These are phyloP conservation scores for Aspergillus alliaceus DNA, from an alignment of 2,329 filamentous ascomycete species.

Conservation along the genomic window DNA sequence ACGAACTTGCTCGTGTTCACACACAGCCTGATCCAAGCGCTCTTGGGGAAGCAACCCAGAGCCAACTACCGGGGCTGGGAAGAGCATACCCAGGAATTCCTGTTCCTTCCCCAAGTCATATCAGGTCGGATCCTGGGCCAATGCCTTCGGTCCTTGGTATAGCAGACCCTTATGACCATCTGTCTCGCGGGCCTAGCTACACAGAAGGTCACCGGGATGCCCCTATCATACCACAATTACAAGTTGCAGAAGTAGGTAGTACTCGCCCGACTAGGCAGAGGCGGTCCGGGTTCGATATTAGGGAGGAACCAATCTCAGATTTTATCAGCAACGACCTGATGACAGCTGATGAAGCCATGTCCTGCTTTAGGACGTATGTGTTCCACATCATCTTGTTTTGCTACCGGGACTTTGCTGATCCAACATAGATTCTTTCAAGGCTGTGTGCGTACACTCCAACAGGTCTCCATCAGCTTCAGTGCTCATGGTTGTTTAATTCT, in stretches of 20 bases:
- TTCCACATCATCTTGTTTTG: too few relatives aligned
- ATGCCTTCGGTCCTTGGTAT: not conserved
- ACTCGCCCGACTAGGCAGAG: constrained; percentile 24
- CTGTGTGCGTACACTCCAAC: constrained; percentile 26
- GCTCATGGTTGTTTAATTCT: not conserved
- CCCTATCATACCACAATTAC: not conserved
- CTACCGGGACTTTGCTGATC: not conserved
- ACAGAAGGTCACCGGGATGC: not conserved
- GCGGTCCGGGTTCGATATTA: constrained; percentile 35
- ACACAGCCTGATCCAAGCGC: not conserved
- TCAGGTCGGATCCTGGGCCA: constrained; percentile 1
- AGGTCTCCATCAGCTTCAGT: not conserved
- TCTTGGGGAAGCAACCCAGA: constrained; percentile 6
- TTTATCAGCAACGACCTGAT: constrained; percentile 38
- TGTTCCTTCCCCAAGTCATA: not conserved
- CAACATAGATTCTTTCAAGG: constrained; percentile 36
- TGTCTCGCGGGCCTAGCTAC: not conserved
- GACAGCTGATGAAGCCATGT: constrained; percentile 31
- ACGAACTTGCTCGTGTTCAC: constrained; percentile 15
- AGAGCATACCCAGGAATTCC: not conserved
- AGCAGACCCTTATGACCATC: not conserved
- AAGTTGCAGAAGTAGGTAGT: not conserved
- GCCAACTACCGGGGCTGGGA: not conserved
- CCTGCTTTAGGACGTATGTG: constrained; percentile 34
- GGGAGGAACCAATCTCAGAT: constrained; percentile 33